These are phyloP conservation scores for Fraxinus latifolia DNA, from an alignment of 305 asterid species.

Conservation along the genomic window DNA sequence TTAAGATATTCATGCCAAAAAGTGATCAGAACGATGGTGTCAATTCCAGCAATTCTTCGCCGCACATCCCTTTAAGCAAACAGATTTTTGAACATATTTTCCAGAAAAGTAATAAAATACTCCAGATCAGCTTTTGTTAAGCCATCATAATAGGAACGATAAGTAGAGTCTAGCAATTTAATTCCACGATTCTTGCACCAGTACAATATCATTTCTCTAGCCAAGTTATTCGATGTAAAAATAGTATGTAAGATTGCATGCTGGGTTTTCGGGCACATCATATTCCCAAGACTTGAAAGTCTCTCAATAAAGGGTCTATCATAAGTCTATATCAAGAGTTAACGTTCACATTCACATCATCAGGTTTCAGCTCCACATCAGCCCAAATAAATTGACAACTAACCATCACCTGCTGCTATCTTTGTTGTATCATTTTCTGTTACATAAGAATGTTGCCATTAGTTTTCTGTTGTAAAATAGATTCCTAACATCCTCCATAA, in stretches of 20 bases:
- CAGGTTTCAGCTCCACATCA: too few relatives aligned
- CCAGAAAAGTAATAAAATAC: constrained; percentile 35
- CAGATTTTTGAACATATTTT: constrained; percentile 31
- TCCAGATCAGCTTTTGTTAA: constrained; percentile 36
- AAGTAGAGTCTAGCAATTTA: constrained; percentile 28
- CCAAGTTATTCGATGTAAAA: constrained; percentile 52
- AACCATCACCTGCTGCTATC: too few relatives aligned
- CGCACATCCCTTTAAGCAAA: constrained; percentile 36
- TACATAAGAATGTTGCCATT: too few relatives aligned
- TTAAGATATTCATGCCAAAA: constrained; percentile 33
- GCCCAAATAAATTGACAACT: too few relatives aligned
- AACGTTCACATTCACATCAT: too few relatives aligned
- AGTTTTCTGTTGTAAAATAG: too few relatives aligned
- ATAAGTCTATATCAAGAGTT: constrained; percentile 21
- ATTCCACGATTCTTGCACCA: constrained; percentile 57
- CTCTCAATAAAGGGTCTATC: constrained; percentile 55
- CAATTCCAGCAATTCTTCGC: constrained; percentile 40
- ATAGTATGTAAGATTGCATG: constrained; percentile 53
- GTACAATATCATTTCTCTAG: constrained; percentile 37
- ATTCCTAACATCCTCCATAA: too few relatives aligned
- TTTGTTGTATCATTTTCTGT: too few relatives aligned
- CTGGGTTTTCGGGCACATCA: constrained; percentile 59
- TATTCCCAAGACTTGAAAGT: constrained; percentile 54
- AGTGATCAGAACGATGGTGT: constrained; percentile 47
- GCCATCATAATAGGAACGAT: constrained; percentile 25